A percentile compares a stretch with the other conserved stretches of the same genome.
Evolutionary conservation across 2,329 filamentous ascomycete species (phyloP).

Genomic region (Cercospora brassicicola): DNA sequence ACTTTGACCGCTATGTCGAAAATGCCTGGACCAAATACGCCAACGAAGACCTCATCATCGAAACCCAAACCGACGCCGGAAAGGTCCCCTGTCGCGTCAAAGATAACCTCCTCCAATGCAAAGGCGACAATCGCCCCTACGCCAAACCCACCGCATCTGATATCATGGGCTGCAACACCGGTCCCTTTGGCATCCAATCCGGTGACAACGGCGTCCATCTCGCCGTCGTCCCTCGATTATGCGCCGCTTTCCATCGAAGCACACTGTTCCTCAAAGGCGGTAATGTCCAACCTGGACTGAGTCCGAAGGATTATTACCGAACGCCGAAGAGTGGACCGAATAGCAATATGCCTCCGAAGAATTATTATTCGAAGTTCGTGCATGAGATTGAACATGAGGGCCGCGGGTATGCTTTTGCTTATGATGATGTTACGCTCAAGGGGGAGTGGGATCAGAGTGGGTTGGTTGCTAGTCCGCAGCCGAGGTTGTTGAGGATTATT

Average conservation of each 20-base stretch:
- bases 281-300: conserved; percentile 48
- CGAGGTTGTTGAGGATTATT: conserved; percentile 48
- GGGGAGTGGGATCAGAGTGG: conserved; percentile 52
- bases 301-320: conserved; percentile 42
- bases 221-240: conserved; percentile 68
- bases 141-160: conserved; percentile 59
- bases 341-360: conserved; percentile 31
- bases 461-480: conserved; percentile 46
- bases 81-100: conserved; percentile 54
- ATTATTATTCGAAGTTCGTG: conserved; percentile 61
- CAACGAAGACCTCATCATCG: conserved; percentile 54
- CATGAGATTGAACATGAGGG: conserved; percentile 61
- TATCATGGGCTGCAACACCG: conserved; percentile 66
- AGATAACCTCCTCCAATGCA: conserved; percentile 46
- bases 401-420: conserved; percentile 66
- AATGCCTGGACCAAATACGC: conserved; percentile 53
- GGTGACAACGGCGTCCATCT: conserved; percentile 43
- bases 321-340: conserved; percentile 43
- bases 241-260: conserved; percentile 72
- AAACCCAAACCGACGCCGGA: conserved; percentile 63
- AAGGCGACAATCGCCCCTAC: conserved; percentile 50
- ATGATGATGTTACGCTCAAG: conserved; percentile 62
- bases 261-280: conserved; percentile 60
- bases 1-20: conserved; percentile 54
- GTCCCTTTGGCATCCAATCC: conserved; percentile 55